Percentiles rank a stretch among this genome's conserved stretches.
phyloP scores from a whole-genome alignment of 1,284 basidiomycete genomes.

The Inonotus hispidus region DNA sequence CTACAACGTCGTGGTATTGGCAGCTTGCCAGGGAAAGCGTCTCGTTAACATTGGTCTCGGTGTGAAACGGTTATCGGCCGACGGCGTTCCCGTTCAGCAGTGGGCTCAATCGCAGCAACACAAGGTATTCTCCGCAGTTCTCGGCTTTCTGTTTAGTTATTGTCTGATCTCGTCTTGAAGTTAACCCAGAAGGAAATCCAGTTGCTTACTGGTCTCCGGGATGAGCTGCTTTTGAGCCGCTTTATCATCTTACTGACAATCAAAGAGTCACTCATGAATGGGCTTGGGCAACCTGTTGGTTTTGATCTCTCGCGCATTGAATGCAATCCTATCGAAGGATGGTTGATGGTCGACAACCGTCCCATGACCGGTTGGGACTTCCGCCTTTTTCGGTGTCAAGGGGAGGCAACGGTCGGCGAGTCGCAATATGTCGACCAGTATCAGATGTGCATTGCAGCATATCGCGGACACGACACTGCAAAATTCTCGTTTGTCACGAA shows the following conservation, averaged over 20 bases:
- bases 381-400: constrained; percentile 48
- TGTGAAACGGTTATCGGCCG: constrained; percentile 56
- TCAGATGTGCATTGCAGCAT: constrained; percentile 70
- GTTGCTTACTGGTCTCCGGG: constrained; percentile 46
- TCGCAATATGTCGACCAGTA: constrained; percentile 56
- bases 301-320: constrained; percentile 77
- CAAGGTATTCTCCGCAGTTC: constrained; percentile 43
- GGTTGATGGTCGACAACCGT: constrained; percentile 58
- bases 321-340: constrained; percentile 62
- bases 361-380: constrained; percentile 77
- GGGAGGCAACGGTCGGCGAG: constrained; percentile 59
- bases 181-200: constrained; percentile 55
- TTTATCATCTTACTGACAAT: constrained; percentile 69
- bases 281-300: constrained; percentile 70
- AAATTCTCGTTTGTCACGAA: constrained; percentile 69
- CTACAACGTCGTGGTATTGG: constrained; percentile 68
- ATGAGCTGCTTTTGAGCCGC: constrained; percentile 63
- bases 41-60: constrained; percentile 75
- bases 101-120: constrained; percentile 70
- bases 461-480: constrained; percentile 55
- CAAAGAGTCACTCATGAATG: constrained; percentile 74
- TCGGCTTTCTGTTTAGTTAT: neutral
- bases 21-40: constrained; percentile 72
- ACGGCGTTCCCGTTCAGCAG: constrained; percentile 47
- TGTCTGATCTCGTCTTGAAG: constrained; percentile 30